Percentiles rank a stretch among this genome's conserved stretches.
These are phyloP conservation scores for Plasmopara muralis DNA, from an alignment of 352 stramenopile genomes.

Conservation along the genomic window DNA sequence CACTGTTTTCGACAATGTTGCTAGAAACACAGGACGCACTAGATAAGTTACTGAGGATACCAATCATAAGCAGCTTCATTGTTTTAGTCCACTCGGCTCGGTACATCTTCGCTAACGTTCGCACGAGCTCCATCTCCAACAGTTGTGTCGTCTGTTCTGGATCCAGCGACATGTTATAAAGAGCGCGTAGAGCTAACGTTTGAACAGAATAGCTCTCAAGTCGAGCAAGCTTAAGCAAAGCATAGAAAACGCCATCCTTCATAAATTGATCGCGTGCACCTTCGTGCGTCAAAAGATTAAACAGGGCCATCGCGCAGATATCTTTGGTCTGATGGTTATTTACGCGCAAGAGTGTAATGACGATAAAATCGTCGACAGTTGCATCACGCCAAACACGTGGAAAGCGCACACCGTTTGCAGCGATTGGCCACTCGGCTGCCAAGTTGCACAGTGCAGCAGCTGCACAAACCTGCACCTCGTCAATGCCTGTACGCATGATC, in stretches of 20 bases:
- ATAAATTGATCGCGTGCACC: slow-evolving; percentile 68
- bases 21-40: slow-evolving; percentile 12
- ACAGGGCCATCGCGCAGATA: slow-evolving; percentile 77
- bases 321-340: slow-evolving; percentile 81
- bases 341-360: slow-evolving; percentile 73
- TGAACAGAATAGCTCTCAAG: slow-evolving; percentile 72
- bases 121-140: slow-evolving; percentile 78
- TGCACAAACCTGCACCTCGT: slow-evolving; percentile 30
- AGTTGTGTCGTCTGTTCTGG: slow-evolving; percentile 38
- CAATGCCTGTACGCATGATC: slow-evolving; percentile 77
- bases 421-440: slow-evolving; percentile 39
- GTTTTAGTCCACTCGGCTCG: slow-evolving; percentile 60
- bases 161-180: slow-evolving; percentile 77
- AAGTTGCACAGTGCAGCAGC: slow-evolving; percentile 85
- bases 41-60: slow-evolving; percentile 25
- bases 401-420: slow-evolving; percentile 12
- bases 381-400: slow-evolving; percentile 49
- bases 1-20: background rate
- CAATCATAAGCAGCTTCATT: slow-evolving; percentile 57
- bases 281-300: slow-evolving; percentile 81
- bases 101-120: slow-evolving; percentile 71
- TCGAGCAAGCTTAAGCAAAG: slow-evolving; percentile 77
- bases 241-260: slow-evolving; percentile 72
- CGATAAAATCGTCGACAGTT: slow-evolving; percentile 82
- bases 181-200: slow-evolving; percentile 53